Conservation (phyloP, 2,329 filamentous ascomycete genomes). For the Aphanocladium album region DNA sequence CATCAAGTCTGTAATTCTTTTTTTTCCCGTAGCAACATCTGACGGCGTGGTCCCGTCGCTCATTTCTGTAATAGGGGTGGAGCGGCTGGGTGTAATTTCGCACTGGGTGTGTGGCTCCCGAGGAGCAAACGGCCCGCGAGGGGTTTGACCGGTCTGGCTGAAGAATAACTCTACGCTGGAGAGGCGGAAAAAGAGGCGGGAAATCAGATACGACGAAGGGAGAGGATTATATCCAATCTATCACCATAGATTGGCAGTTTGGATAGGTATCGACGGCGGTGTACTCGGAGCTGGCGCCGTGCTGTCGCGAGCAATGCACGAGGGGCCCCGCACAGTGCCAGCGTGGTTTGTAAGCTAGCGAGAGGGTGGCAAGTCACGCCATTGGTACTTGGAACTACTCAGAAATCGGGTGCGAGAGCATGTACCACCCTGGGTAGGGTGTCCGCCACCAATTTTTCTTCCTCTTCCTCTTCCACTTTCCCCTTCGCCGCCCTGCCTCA, state of each 20-base stretch:
- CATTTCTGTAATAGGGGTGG: no score
- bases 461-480: conserved; percentile 24
- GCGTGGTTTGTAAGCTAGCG: conserved; percentile 2
- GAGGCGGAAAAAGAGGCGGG: background rate
- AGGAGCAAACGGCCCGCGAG: conserved; percentile 10
- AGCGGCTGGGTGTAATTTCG: background rate
- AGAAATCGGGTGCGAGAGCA: background rate
- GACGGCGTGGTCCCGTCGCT: no score
- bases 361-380: conserved; percentile 9
- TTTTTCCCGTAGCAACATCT: no score
- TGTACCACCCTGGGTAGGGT: conserved; percentile 4
- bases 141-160: no score
- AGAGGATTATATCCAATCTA: no score
- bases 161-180: background rate
- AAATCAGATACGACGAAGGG: no score
- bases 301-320: no score
- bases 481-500: conserved; percentile 27
- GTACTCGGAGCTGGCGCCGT: background rate
- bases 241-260: background rate
- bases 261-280: no score
- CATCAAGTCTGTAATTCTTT: no score
- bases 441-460: conserved; percentile 26
- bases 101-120: conserved; percentile 11
- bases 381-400: background rate
- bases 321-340: conserved; percentile 7